Conservation (phyloP, 495 filamentous ascomycete genomes). For the Podospora conica region DNA sequence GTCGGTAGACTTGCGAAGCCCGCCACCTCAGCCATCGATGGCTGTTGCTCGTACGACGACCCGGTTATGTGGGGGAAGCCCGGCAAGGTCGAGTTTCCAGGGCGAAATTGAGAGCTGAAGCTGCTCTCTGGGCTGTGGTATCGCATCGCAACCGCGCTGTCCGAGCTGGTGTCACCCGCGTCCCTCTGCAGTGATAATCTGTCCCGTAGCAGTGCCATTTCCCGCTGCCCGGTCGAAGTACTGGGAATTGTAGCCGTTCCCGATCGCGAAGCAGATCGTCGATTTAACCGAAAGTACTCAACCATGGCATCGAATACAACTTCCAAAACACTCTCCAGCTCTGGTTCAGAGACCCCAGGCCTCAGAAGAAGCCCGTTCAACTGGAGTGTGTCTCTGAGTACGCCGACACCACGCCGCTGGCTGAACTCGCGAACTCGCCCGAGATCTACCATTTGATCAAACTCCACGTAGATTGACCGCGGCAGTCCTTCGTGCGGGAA, state of each 20-base stretch:
- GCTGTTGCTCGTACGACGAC: background rate
- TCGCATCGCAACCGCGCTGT: background rate
- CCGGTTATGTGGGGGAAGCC: background rate
- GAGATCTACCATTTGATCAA: conserved; percentile 15
- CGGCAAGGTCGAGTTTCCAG: background rate
- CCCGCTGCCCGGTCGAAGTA: background rate
- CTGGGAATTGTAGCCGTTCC: background rate
- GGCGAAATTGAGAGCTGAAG: background rate
- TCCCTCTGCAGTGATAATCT: background rate
- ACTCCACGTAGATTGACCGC: conserved; percentile 12
- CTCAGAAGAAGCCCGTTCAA: background rate
- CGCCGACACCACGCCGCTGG: background rate
- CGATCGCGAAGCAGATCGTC: background rate
- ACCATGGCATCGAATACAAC: conserved; percentile 6
- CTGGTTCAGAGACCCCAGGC: background rate
- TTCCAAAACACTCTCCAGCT: background rate
- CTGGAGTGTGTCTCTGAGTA: conserved; percentile 2
- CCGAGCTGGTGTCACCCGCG: background rate
- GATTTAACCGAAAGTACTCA: background rate
- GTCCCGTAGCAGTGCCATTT: background rate
- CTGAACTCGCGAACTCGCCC: conserved; percentile 9
- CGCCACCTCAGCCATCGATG: background rate
- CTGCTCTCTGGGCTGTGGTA: background rate
- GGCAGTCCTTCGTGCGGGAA: conserved; percentile 15
- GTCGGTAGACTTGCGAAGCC: background rate